Base-by-base conservation (phyloP, 208 protist species). In the Angomonas ambiguus region DNA sequence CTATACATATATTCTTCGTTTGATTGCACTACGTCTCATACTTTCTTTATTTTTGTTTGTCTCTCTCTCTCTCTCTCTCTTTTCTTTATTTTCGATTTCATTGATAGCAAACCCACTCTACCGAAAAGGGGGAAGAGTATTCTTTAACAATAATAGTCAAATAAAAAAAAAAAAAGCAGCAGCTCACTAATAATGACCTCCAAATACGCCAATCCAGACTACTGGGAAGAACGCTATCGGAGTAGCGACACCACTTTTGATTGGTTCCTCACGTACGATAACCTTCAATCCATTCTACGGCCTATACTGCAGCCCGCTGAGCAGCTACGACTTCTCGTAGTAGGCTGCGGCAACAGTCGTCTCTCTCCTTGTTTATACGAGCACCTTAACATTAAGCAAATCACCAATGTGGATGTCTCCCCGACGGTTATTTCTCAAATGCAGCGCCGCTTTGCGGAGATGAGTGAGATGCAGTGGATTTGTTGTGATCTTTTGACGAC, bases 191-290 rank as follows among this genome's bases (percentile, higher is more conserved):
- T 16, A 22, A 27, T 16, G 35, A 94, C 95, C 87, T 93, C 91
- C 22, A 93, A 96, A 73, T 96, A 96, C 76, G 85, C 87, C 8
- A 92, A 93, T 30, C 81, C 85, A 10, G 87, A 93, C 31, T 97
- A 97, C 71, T 97, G 92, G 92, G 88, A 97, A 67, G 88, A 97
- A 68, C 77, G 89, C n/a, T 97, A 97, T 53, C 89, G 91, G 51
- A 92, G 85, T 64, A 91, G 80, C 48, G 90, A 94, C 75, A 94
- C 89, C 10, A 97, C 85, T 51, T 97, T 95, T 56, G 92, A 97
- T 33, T 97, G 92, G 92, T 97, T 92, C 69, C 67, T 94, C 24
- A 92, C 83, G 31, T 97, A 84, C 61, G 92, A 96, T 51, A 91
- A 83, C 33, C 74, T 95, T n/a, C 85, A 94, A 68, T 64, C 82